Conservation (phyloP, 768 basidiomycete species). For the Leccinum sublutescens region DNA sequence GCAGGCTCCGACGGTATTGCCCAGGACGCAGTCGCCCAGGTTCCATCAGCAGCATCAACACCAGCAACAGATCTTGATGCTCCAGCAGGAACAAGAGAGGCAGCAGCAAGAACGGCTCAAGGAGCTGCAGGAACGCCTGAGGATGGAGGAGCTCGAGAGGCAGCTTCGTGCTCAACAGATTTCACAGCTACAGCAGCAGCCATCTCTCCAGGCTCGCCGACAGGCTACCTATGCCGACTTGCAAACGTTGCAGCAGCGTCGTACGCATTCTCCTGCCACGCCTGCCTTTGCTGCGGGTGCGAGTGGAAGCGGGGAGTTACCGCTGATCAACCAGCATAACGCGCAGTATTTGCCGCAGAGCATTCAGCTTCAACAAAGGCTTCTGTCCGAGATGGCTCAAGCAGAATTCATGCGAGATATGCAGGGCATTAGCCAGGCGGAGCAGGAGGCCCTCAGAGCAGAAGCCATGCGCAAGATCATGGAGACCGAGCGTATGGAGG, state of each 20-base stretch:
- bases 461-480: constrained; percentile 89
- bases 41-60: constrained; percentile 76
- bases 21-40: constrained; percentile 74
- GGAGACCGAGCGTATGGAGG: constrained; percentile 87
- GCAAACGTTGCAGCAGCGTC: constrained; percentile 48
- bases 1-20: constrained; percentile 29
- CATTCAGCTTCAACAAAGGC: constrained; percentile 70
- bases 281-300: constrained; percentile 31
- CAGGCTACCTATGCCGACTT: constrained; percentile 47
- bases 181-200: constrained; percentile 45
- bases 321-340: constrained; percentile 49
- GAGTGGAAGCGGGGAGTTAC: constrained; percentile 29
- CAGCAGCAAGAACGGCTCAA: constrained; percentile 54
- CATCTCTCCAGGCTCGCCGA: constrained; percentile 37
- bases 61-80: constrained; percentile 63
- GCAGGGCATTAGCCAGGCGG: constrained; percentile 55
- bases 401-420: constrained; percentile 64
- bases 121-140: constrained; percentile 63
- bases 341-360: constrained; percentile 57
- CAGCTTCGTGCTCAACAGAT: constrained; percentile 55
- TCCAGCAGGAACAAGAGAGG: constrained; percentile 67
- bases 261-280: constrained; percentile 47
- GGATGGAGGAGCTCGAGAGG: constrained; percentile 64
- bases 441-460: constrained; percentile 67
- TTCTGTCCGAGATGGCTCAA: constrained; percentile 75